Evolutionary conservation across 2,329 filamentous ascomycete species (phyloP).

Genomic region (Chaetomium strumarium): DNA sequence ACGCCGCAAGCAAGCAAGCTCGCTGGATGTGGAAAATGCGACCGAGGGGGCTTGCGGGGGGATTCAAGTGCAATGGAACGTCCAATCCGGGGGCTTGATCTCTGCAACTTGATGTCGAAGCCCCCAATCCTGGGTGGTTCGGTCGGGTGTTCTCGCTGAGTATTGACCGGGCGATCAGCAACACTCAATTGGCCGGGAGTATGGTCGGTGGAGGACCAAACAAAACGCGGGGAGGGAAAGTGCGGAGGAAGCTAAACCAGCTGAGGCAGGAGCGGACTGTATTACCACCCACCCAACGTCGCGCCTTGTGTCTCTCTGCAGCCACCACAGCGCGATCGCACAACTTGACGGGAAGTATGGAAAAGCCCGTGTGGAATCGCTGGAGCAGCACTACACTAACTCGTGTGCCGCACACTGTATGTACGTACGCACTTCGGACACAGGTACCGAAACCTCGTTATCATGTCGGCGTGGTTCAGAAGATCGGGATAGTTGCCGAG

Average conservation of each 20-base stretch:
- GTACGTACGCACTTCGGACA: no score
- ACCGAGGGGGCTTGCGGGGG: not conserved
- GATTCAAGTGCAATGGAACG: not conserved
- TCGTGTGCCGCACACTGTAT: not conserved
- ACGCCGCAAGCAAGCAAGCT: not conserved
- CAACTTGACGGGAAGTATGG: slow-evolving; percentile 8
- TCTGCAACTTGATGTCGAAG: not conserved
- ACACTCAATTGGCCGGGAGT: slow-evolving; percentile 16
- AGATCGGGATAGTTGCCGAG: no score
- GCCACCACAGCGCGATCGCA: slow-evolving; percentile 14
- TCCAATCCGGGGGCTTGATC: not conserved
- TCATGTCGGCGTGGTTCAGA: no score
- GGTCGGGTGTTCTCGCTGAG: not conserved
- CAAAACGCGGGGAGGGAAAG: slow-evolving; percentile 10
- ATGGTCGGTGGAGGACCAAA: not conserved
- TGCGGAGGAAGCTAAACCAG: slow-evolving; percentile 19
- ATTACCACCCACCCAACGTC: slow-evolving; percentile 14
- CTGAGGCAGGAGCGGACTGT: slow-evolving; percentile 16
- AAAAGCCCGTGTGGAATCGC: slow-evolving; percentile 4
- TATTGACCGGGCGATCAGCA: slow-evolving; percentile 8
- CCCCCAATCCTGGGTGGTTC: slow-evolving; percentile 1
- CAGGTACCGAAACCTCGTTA: no score
- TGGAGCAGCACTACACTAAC: slow-evolving; percentile 1
- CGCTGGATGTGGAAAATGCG: not conserved
- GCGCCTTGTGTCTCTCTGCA: slow-evolving; percentile 10